A percentile compares a stretch with the other conserved stretches of the same genome.
Conservation (phyloP, 208 protist species). For the Trypanosoma mega region DNA sequence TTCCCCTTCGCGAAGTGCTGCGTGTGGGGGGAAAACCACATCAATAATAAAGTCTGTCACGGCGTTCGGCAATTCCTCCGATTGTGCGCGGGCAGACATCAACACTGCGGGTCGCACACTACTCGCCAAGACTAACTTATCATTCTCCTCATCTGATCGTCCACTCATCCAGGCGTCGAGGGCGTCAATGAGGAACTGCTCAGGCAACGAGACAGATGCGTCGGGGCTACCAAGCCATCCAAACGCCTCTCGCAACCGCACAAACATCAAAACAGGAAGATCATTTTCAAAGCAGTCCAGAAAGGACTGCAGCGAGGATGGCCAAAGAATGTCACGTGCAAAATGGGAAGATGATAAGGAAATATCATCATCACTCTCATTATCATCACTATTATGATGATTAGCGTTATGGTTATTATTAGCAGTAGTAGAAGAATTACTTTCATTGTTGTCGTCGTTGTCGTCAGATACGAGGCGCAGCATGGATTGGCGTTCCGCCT, state of each 20-base stretch:
- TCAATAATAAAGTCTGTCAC: constrained; percentile 83
- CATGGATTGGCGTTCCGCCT: constrained; percentile 38
- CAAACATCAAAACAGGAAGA: constrained; percentile 44
- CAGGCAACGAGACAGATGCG: constrained; percentile 30
- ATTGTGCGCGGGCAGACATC: constrained; percentile 28
- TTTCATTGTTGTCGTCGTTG: no score
- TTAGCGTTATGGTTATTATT: no score
- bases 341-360: constrained; percentile 30
- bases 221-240: constrained; percentile 17
- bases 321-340: constrained; percentile 28
- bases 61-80: constrained; percentile 34
- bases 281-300: constrained; percentile 35
- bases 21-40: constrained; percentile 66
- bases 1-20: background rate
- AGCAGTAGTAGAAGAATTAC: no score
- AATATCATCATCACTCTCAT: no score
- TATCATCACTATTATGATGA: no score
- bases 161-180: constrained; percentile 66
- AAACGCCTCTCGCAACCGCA: constrained; percentile 47
- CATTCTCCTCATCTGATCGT: constrained; percentile 32
- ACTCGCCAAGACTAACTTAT: constrained; percentile 62
- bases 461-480: constrained; percentile 37
- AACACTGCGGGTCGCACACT: constrained; percentile 64
- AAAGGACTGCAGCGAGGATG: constrained; percentile 50
- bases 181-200: constrained; percentile 84